phyloP scores from a whole-genome alignment of 805 yeast genomes.

The Torulaspora delbrueckii region DNA sequence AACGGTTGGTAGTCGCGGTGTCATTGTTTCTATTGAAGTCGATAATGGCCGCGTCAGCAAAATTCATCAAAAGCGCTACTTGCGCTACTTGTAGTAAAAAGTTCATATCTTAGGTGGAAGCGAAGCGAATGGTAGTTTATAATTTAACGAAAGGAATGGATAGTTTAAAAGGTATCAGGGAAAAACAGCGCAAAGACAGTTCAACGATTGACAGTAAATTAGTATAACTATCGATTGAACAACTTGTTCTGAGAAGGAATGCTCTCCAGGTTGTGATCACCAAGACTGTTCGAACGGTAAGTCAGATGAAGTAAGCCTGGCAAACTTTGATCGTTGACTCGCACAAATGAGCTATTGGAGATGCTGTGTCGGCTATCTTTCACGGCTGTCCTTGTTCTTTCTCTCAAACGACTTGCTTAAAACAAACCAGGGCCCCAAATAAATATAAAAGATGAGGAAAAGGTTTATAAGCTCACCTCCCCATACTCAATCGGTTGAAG shows the following conservation, averaged over 20 bases:
- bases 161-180: constrained; percentile 2
- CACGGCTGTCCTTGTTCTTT: background rate
- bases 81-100: background rate
- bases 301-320: background rate
- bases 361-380: background rate
- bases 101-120: background rate
- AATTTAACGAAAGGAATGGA: constrained; percentile 5
- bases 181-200: background rate
- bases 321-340: background rate
- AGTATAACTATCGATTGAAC: background rate
- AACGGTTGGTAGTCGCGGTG: background rate
- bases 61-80: background rate
- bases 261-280: background rate
- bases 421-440: background rate
- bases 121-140: background rate
- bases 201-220: background rate
- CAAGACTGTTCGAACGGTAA: background rate
- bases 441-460: background rate
- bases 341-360: background rate
- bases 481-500: background rate
- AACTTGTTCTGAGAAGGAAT: background rate
- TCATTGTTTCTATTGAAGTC: background rate
- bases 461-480: background rate
- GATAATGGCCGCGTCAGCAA: background rate
- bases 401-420: background rate